Conservation (phyloP, 1,284 basidiomycete genomes). For the Agaricales sp. region DNA sequence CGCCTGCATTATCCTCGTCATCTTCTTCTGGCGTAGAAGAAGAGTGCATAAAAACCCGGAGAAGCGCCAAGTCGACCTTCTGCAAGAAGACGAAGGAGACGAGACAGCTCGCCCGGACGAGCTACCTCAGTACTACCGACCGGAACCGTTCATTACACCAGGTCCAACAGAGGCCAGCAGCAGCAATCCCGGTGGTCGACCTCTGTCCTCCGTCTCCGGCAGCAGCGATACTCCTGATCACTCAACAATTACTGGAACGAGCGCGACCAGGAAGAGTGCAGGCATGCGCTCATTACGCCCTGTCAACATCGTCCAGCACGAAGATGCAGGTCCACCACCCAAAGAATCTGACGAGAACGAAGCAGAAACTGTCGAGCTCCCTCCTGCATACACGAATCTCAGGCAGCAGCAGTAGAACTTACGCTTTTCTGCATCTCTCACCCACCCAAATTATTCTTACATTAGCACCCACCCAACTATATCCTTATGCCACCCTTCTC, state of each 20-base stretch:
- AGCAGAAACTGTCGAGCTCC: constrained; percentile 66
- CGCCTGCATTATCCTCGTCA: constrained; percentile 29
- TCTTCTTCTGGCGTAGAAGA: constrained; percentile 43
- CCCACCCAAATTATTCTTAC: no score
- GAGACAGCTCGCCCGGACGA: constrained; percentile 25
- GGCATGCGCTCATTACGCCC: constrained; percentile 41
- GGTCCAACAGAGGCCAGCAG: constrained; percentile 37
- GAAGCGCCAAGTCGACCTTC: constrained; percentile 51
- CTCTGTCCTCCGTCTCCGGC: constrained; percentile 11
- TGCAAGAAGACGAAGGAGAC: constrained; percentile 51
- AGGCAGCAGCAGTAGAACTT: constrained; percentile 10
- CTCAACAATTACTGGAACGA: constrained; percentile 16
- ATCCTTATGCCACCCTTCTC: background rate
- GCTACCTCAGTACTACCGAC: constrained; percentile 56
- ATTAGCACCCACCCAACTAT: background rate
- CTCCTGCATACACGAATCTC: constrained; percentile 68
- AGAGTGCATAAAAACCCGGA: constrained; percentile 22
- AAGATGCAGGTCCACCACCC: constrained; percentile 56
- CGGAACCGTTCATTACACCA: constrained; percentile 63
- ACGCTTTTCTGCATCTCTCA: background rate
- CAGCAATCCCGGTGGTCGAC: constrained; percentile 14
- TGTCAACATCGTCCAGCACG: constrained; percentile 74
- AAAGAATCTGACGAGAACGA: constrained; percentile 28
- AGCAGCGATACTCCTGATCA: constrained; percentile 29
- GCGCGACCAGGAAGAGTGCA: constrained; percentile 33